Evolutionary conservation across 1,139 yeast species (phyloP).

Genomic region (Saccharomycopsis hybrid): DNA sequence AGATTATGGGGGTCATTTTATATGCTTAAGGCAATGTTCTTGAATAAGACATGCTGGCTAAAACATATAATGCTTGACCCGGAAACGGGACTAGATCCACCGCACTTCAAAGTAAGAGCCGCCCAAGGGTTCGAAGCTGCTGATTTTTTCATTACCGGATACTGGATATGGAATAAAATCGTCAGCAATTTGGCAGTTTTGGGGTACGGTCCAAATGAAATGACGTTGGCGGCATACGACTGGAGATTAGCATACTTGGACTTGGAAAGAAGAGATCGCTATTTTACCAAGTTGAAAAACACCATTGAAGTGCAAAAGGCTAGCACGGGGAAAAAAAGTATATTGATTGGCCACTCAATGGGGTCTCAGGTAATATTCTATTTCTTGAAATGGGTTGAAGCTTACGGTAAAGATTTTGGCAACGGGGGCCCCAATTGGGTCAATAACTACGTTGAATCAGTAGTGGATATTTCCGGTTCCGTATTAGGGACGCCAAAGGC

Average conservation of each 20-base stretch:
- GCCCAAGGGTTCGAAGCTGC: conserved; percentile 97
- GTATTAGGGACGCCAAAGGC: conserved; percentile 91
- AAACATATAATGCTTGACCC: conserved; percentile 85
- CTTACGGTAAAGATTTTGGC: conserved; percentile 69
- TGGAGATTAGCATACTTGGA: conserved; percentile 93
- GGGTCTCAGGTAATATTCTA: conserved; percentile 85
- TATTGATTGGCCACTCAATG: conserved; percentile 92
- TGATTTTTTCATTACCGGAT: conserved; percentile 93
- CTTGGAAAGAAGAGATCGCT: conserved; percentile 78
- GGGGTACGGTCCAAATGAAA: conserved; percentile 87
- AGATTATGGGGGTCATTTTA: conserved; percentile 96
- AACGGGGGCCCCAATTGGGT: conserved; percentile 90
- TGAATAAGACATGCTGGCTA: conserved; percentile 91
- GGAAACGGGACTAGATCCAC: conserved; percentile 89
- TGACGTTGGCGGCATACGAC: conserved; percentile 89
- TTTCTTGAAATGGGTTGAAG: conserved; percentile 95
- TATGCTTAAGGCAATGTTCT: conserved; percentile 86
- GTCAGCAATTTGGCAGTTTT: conserved; percentile 88
- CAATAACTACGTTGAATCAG: conserved; percentile 70
- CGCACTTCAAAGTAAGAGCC: conserved; percentile 70
- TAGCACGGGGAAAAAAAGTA: conserved; percentile 61
- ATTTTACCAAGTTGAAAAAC: conserved; percentile 67
- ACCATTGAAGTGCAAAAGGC: conserved; percentile 56
- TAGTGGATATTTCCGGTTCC: conserved; percentile 84
- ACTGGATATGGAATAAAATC: conserved; percentile 97